These are phyloP conservation scores for Wilcoxina mikolae DNA, from an alignment of 495 filamentous ascomycete genomes.

Conservation along the genomic window DNA sequence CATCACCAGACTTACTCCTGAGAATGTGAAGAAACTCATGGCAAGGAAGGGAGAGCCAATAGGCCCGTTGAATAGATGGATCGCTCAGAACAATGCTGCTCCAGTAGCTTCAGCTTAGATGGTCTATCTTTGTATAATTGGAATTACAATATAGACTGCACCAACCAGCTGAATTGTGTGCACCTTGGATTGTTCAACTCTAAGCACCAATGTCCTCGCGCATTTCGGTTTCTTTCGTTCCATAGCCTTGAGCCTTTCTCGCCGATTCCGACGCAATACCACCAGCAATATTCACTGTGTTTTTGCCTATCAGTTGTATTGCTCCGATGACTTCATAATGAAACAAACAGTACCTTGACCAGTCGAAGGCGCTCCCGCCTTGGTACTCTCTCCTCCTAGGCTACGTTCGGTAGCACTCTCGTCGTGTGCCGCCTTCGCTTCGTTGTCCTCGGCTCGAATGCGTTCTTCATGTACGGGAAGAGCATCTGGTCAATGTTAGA, in stretches of 20 bases:
- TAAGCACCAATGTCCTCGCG: not conserved
- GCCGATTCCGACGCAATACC: not conserved
- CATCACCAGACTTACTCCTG: conserved; percentile 59
- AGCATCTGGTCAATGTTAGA: too few relatives aligned
- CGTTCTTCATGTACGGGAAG: too few relatives aligned
- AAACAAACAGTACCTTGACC: too few relatives aligned
- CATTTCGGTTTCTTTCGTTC: not conserved
- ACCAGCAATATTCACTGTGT: not conserved
- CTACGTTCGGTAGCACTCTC: not conserved
- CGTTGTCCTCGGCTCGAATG: too few relatives aligned
- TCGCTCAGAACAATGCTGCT: not conserved
- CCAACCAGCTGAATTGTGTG: not conserved
- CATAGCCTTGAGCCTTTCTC: conserved; percentile 1
- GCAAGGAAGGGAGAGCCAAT: conserved; percentile 15
- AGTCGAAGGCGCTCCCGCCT: too few relatives aligned
- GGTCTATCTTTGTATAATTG: not conserved
- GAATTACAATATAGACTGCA: not conserved
- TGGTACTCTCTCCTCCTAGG: not conserved
- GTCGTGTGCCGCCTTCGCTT: too few relatives aligned
- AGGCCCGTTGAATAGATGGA: not conserved
- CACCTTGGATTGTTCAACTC: not conserved
- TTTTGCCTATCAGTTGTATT: too few relatives aligned
- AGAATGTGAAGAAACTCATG: conserved; percentile 18
- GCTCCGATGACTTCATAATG: too few relatives aligned
- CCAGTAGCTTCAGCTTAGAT: not conserved